These are phyloP conservation scores for Endotrypanum monterogeii DNA, from an alignment of 208 protist genomes.

Conservation along the genomic window DNA sequence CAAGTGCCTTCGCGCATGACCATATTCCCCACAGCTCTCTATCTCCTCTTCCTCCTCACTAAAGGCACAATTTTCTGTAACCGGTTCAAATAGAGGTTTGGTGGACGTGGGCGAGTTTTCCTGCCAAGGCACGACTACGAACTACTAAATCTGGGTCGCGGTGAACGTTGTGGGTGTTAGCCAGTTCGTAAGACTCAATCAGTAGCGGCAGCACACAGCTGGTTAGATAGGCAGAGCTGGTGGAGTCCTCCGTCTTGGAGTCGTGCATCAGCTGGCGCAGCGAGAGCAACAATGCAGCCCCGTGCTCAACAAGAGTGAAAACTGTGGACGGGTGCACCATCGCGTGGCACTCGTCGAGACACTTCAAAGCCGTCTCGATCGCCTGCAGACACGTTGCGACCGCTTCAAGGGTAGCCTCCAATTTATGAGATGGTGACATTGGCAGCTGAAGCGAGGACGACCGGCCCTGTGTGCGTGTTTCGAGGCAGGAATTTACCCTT, in stretches of 20 bases:
- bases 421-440: slow-evolving; percentile 5
- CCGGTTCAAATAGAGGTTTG: slow-evolving; percentile 24
- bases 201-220: slow-evolving; percentile 54
- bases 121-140: slow-evolving; percentile 37
- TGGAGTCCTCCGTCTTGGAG: slow-evolving; percentile 24
- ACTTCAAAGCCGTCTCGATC: slow-evolving; percentile 48
- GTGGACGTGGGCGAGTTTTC: slow-evolving; percentile 50
- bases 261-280: slow-evolving; percentile 31
- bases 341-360: slow-evolving; percentile 42
- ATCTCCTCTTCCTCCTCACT: background rate
- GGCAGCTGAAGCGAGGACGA: slow-evolving; percentile 1
- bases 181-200: slow-evolving; percentile 50
- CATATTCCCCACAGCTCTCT: background rate
- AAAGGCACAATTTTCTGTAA: background rate
- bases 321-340: slow-evolving; percentile 53
- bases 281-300: slow-evolving; percentile 32
- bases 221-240: slow-evolving; percentile 12
- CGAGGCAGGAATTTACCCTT: slow-evolving; percentile 14
- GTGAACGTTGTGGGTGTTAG: slow-evolving; percentile 27
- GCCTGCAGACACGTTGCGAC: slow-evolving; percentile 38
- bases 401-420: background rate
- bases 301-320: slow-evolving; percentile 55
- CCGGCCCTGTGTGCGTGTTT: background rate
- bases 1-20: background rate
- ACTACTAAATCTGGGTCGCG: slow-evolving; percentile 9